Evolutionary conservation across 163 green algal species (phyloP).

Genomic region (Chlorella variabilis): DNA sequence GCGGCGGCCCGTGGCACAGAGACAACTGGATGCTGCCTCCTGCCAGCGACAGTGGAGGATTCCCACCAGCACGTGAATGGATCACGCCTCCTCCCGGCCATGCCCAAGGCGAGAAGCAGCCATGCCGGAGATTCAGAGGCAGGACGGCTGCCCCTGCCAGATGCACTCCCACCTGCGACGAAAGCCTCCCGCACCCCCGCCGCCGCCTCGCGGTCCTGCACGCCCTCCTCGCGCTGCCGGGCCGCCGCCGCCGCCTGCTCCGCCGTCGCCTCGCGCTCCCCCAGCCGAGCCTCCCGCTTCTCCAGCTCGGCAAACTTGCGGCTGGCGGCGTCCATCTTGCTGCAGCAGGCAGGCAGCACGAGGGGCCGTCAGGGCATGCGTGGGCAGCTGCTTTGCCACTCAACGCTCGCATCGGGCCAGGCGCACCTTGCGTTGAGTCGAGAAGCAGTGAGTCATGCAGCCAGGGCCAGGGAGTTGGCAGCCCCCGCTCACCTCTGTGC

Average conservation of each 20-base stretch:
- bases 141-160: no score
- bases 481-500: conserved; percentile 39
- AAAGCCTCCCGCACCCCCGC: conserved; percentile 22
- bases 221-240: background rate
- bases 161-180: background rate
- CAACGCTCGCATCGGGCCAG: no score
- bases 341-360: background rate
- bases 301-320: conserved; percentile 32
- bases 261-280: conserved; percentile 20
- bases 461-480: no score
- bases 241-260: conserved; percentile 1
- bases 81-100: no score
- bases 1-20: background rate
- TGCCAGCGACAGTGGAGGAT: no score
- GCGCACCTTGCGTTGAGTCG: no score
- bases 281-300: conserved; percentile 9
- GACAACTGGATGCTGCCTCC: no score
- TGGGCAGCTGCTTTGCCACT: no score
- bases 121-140: no score
- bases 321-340: conserved; percentile 30
- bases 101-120: no score
- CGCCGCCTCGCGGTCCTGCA: conserved; percentile 5
- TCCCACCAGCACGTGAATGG: no score
- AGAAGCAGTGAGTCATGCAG: no score
- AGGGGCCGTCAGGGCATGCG: background rate